Percentiles rank a stretch among this genome's conserved stretches.
Conservation (phyloP, 495 filamentous ascomycete genomes). For the Xylaria acuta region DNA sequence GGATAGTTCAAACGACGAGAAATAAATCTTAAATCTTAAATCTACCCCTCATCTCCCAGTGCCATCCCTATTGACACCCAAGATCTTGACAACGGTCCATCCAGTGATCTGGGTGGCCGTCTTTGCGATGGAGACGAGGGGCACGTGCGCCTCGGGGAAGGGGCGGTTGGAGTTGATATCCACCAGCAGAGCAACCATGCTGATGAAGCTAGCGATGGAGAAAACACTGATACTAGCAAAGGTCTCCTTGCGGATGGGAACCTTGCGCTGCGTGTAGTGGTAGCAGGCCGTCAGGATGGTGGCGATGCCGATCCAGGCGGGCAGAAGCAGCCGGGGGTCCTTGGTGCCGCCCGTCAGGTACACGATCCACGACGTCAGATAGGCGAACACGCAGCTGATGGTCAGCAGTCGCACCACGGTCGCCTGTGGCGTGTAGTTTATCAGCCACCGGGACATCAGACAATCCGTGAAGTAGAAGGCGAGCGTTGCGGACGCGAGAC, state of each 20-base stretch:
- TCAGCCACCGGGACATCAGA: constrained; percentile 90
- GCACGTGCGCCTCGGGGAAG: constrained; percentile 35
- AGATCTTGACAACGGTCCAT: constrained; percentile 33
- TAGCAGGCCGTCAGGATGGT: constrained; percentile 80
- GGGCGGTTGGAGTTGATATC: constrained; percentile 65
- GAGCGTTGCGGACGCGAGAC: constrained; percentile 81
- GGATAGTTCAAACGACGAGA: background rate
- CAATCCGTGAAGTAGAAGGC: constrained; percentile 91
- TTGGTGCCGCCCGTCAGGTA: constrained; percentile 75
- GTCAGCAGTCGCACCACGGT: constrained; percentile 84
- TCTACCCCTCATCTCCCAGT: background rate
- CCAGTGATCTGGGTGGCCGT: constrained; percentile 30
- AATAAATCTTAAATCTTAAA: background rate
- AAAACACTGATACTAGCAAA: constrained; percentile 78
- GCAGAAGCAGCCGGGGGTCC: constrained; percentile 78
- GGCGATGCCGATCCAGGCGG: constrained; percentile 85
- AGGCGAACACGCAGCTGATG: constrained; percentile 79
- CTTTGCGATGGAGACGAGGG: constrained; percentile 35
- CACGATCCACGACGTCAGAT: constrained; percentile 80
- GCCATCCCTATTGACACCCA: constrained; percentile 36
- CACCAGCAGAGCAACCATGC: constrained; percentile 71
- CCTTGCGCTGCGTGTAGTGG: constrained; percentile 80
- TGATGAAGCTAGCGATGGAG: constrained; percentile 75
- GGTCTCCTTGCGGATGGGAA: constrained; percentile 82
- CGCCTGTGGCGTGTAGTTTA: constrained; percentile 85